Evolutionary conservation across 352 stramenopile species (phyloP).

Genomic region (Globisporangium spiculum): DNA sequence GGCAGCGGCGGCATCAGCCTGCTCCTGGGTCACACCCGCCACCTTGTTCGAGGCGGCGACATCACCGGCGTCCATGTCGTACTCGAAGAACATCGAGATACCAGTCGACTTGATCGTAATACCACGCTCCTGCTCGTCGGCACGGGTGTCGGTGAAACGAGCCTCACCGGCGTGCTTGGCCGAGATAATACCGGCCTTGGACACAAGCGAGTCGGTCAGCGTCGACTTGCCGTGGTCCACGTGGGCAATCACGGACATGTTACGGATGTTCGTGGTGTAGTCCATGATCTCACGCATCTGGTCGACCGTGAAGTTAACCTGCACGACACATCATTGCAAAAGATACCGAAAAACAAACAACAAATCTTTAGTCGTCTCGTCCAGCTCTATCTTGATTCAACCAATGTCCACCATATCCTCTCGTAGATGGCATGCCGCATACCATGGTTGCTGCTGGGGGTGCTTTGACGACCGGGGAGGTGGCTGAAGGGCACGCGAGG

Average conservation of each 20-base stretch:
- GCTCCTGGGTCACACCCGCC: constrained; percentile 50
- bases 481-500: constrained; percentile 20
- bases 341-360: not conserved
- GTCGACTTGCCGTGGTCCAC: constrained; percentile 99
- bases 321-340: not conserved
- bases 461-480: constrained; percentile 21
- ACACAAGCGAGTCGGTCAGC: constrained; percentile 98
- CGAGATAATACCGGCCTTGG: constrained; percentile 99
- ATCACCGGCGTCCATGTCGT: constrained; percentile 96
- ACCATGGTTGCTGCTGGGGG: constrained; percentile 52
- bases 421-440: not conserved
- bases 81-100: constrained; percentile 99
- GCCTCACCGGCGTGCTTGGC: constrained; percentile 97
- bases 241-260: constrained; percentile 99
- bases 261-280: constrained; percentile 99
- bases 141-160: constrained; percentile 99
- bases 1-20: constrained; percentile 27
- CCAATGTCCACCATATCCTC: not conserved
- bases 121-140: constrained; percentile 99
- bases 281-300: constrained; percentile 99
- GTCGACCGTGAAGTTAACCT: constrained; percentile 99
- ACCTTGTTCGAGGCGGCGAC: constrained; percentile 63
- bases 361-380: constrained; percentile 5
- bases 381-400: not conserved
- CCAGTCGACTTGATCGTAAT: constrained; percentile 99